Evolutionary conservation across 495 filamentous ascomycete species (phyloP).

Genomic region (Penicillium parvum): DNA sequence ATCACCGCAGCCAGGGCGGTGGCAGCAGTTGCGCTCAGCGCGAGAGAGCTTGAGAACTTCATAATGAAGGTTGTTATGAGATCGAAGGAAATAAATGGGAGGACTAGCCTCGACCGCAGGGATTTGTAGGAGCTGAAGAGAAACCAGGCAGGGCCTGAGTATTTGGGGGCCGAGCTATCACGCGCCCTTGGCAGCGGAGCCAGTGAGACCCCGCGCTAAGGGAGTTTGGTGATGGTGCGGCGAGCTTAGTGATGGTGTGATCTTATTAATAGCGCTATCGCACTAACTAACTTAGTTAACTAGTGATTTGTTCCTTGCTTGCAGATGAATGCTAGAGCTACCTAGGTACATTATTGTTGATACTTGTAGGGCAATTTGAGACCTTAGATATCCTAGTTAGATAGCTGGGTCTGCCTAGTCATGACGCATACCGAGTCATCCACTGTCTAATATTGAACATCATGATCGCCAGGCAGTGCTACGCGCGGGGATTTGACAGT

Average conservation of each 20-base stretch:
- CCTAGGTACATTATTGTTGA: too few relatives aligned
- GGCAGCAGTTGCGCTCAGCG: slow-evolving; percentile 32
- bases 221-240: slow-evolving; percentile 10
- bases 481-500: slow-evolving; percentile 18
- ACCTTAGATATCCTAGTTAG: too few relatives aligned
- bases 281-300: too few relatives aligned
- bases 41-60: slow-evolving; percentile 29
- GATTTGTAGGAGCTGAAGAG: slow-evolving; percentile 9
- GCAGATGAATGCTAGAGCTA: too few relatives aligned
- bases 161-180: slow-evolving; percentile 7
- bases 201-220: slow-evolving; percentile 23
- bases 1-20: slow-evolving; percentile 31
- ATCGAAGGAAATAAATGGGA: slow-evolving; percentile 2
- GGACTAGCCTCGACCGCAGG: not conserved
- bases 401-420: too few relatives aligned
- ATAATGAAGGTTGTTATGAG: slow-evolving; percentile 14
- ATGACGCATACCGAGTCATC: too few relatives aligned
- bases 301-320: too few relatives aligned
- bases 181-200: slow-evolving; percentile 12
- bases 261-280: too few relatives aligned
- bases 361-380: too few relatives aligned
- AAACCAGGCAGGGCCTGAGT: slow-evolving; percentile 1
- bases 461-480: too few relatives aligned
- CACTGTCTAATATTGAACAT: too few relatives aligned
- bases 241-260: not conserved